Base-by-base conservation (phyloP, 495 filamentous ascomycete genomes). In the Filosporella fistucella region DNA sequence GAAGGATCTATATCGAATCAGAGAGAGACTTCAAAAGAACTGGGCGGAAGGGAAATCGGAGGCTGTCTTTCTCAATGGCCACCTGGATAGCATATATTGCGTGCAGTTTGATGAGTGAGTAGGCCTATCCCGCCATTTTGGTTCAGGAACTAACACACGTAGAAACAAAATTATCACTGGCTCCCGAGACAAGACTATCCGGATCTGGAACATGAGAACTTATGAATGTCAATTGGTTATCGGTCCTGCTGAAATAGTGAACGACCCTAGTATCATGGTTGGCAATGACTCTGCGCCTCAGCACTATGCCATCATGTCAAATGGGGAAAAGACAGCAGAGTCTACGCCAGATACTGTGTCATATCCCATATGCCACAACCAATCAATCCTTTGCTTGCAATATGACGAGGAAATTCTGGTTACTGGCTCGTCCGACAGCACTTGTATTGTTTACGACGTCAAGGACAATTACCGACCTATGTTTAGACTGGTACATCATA, bases 111-210 rank as follows among this genome's bases (percentile, higher is more conserved):
- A 98, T 63, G 91, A 97, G 85, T 88, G 78, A 49, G 84, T 68
- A 26, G 33, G 35, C 12, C n/a, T 8, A 1, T 8, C 24, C 17
- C 0, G 20, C 13, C 21, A n/a, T 10, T 8, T 5, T 21, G 48
- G 23, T 43, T 63, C 64, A 63, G 66, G 51, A 18, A 23, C 20
- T 47, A 47, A 58, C 18, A 30, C 24, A n/a, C 7, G 11, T 57
- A 93, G 87, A 63, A 68, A 85, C 57, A 98, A 97, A 62, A 93
- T 97, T 54, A 89, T 98, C 46, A 97, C 94, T 12, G 93, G 93
- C 45, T 96, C 93, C 12, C 83, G 94, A 48, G 93, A 98, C 63
- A 85, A 84, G 57, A 96, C 93, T 0, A 91, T 98, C 57, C 84
- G 93, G 42, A 80, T 98, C 18, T 98, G 93, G 93, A 88, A 96